A percentile compares a stretch with the other conserved stretches of the same genome.
Evolutionary conservation across 2,329 filamentous ascomycete species (phyloP).

Genomic region (Colletotrichum sidae): DNA sequence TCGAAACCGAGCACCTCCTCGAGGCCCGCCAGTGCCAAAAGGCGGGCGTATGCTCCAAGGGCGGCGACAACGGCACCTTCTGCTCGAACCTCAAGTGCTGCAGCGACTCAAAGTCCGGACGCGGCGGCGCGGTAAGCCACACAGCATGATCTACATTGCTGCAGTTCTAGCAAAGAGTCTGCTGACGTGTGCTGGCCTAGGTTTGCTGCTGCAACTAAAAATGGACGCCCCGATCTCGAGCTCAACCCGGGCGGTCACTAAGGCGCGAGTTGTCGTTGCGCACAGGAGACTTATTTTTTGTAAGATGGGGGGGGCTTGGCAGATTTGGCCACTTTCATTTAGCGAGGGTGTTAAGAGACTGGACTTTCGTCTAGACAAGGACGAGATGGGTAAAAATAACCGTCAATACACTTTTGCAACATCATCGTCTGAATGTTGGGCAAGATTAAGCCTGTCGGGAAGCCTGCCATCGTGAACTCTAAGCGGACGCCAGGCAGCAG

Average conservation of each 20-base stretch:
- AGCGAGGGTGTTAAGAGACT: neutral
- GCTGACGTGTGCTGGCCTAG: neutral
- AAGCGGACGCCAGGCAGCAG: no score
- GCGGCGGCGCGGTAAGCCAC: neutral
- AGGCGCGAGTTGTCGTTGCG: no score
- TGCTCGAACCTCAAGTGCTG: constrained; percentile 17
- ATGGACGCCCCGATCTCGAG: no score
- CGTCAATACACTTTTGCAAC: neutral
- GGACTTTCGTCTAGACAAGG: neutral
- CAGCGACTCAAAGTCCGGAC: constrained; percentile 19
- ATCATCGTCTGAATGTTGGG: constrained; percentile 2
- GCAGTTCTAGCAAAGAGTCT: accelerated
- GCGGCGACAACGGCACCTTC: constrained; percentile 7
- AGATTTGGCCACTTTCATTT: no score
- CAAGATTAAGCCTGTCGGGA: constrained; percentile 9
- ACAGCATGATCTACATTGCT: no score
- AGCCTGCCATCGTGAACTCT: neutral
- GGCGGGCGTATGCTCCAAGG: constrained; percentile 11
- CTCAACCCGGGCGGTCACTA: no score
- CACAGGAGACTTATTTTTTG: no score
- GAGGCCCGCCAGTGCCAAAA: neutral
- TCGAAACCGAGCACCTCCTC: neutral
- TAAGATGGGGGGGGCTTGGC: neutral
- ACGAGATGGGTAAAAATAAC: neutral
- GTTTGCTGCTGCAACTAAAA: constrained; percentile 30